Conservation (phyloP, 2,329 filamentous ascomycete species). For the Dendrostoma leiphaemia region DNA sequence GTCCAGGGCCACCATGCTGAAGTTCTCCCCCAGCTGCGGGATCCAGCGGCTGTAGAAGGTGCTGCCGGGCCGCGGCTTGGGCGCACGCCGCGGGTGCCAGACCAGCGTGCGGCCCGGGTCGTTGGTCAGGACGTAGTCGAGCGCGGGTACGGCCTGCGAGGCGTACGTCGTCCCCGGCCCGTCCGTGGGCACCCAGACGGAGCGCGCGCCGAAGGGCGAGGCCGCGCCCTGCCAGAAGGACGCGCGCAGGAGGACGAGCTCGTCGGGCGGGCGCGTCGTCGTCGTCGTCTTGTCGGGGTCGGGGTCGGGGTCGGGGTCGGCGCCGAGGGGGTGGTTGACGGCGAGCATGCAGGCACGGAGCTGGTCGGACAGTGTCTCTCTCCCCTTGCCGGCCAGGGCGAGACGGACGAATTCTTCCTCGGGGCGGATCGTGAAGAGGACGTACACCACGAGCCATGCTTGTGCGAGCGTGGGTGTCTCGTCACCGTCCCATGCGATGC, state of each 20-base stretch:
- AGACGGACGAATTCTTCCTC: constrained; percentile 49
- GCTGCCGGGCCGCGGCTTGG: constrained; percentile 68
- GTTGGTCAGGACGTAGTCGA: constrained; percentile 44
- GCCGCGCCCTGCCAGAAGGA: constrained; percentile 71
- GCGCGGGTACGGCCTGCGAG: constrained; percentile 47
- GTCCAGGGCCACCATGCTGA: constrained; percentile 74
- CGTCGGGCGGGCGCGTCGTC: constrained; percentile 31
- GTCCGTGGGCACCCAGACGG: constrained; percentile 55
- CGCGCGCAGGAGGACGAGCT: constrained; percentile 44
- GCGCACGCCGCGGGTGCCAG: constrained; percentile 68
- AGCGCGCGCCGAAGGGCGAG: constrained; percentile 63
- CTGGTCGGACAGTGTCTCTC: constrained; percentile 21
- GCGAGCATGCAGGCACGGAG: constrained; percentile 44
- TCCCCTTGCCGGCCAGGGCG: constrained; percentile 35
- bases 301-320: constrained; percentile 27
- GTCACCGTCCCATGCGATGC: constrained; percentile 40
- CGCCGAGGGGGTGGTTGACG: constrained; percentile 41
- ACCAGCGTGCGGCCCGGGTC: constrained; percentile 30
- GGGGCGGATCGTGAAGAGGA: constrained; percentile 50
- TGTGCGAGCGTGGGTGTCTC: constrained; percentile 45
- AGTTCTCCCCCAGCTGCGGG: constrained; percentile 71
- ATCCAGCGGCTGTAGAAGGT: constrained; percentile 78
- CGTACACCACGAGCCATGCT: constrained; percentile 52
- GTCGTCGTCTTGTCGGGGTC: too few relatives aligned
- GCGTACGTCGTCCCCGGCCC: constrained; percentile 33